Conservation (phyloP, 805 yeast genomes). For the Yamadazyma phyllophila region DNA sequence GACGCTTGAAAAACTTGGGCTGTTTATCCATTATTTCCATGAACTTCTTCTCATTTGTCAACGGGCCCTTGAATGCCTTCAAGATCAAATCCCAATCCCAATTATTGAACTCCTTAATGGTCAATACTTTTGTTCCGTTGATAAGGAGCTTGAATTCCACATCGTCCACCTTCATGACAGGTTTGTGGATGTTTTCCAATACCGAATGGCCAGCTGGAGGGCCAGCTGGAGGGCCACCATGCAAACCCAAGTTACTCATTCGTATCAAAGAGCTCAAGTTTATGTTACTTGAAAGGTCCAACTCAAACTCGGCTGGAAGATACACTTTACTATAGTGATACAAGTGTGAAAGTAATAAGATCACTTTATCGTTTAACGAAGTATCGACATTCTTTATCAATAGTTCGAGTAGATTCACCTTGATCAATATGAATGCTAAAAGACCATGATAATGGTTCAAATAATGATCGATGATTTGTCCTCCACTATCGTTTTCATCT, state of each 20-base stretch:
- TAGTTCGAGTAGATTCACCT: conserved; percentile 47
- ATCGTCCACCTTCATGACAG: conserved; percentile 48
- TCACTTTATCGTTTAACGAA: conserved; percentile 11
- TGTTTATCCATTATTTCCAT: conserved; percentile 71
- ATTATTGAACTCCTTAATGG: conserved; percentile 71
- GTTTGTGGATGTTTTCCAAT: neutral
- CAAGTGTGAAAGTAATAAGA: conserved; percentile 11
- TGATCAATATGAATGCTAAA: conserved; percentile 52
- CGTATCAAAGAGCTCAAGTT: conserved; percentile 12
- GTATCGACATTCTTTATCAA: conserved; percentile 43
- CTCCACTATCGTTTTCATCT: conserved; percentile 1
- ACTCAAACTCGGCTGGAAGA: conserved; percentile 13
- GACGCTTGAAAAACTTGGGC: conserved; percentile 81
- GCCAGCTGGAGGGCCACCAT: neutral
- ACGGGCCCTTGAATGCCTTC: conserved; percentile 78
- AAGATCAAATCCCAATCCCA: conserved; percentile 87
- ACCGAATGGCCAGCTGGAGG: neutral
- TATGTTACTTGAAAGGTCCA: conserved; percentile 11
- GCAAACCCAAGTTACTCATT: conserved; percentile 11
- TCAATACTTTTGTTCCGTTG: conserved; percentile 64
- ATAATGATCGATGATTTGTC: conserved; percentile 18
- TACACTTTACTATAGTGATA: conserved; percentile 11
- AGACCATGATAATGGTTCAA: conserved; percentile 67
- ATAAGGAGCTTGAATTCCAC: conserved; percentile 63
- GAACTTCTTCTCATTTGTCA: conserved; percentile 65